phyloP scores from a whole-genome alignment of 805 yeast species.

The Sugiyamaella floridensis region DNA sequence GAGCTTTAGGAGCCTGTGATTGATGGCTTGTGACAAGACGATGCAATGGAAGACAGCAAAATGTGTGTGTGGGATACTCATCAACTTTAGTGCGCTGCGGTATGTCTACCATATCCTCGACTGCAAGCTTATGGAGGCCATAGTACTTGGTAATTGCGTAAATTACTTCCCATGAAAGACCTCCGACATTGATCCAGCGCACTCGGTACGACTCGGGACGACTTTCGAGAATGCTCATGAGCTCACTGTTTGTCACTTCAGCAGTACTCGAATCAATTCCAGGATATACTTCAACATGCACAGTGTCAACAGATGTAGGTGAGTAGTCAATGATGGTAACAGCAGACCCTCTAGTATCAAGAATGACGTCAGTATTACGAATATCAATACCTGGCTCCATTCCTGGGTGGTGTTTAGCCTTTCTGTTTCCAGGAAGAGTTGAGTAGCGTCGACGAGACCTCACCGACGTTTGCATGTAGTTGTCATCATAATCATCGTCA shows the following conservation, averaged over 20 bases:
- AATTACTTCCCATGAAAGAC: constrained; percentile 56
- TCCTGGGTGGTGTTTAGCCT: constrained; percentile 33
- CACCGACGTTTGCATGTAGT: background rate
- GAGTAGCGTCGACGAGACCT: constrained; percentile 11
- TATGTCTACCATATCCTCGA: constrained; percentile 57
- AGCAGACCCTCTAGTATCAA: constrained; percentile 47
- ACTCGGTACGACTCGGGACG: constrained; percentile 46
- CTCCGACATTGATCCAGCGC: constrained; percentile 53
- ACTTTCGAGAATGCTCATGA: constrained; percentile 28
- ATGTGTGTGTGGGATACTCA: constrained; percentile 44
- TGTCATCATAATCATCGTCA: background rate
- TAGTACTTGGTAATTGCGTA: constrained; percentile 40
- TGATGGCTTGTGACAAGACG: constrained; percentile 29
- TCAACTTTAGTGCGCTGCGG: constrained; percentile 57
- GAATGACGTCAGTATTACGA: constrained; percentile 42
- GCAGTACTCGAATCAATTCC: constrained; percentile 10
- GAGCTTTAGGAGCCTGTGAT: constrained; percentile 1
- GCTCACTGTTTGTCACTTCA: constrained; percentile 22
- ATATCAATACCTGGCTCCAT: constrained; percentile 59
- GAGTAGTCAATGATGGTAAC: constrained; percentile 50
- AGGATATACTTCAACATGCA: constrained; percentile 36
- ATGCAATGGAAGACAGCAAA: constrained; percentile 48
- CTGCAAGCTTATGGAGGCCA: constrained; percentile 46
- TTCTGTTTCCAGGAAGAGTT: constrained; percentile 26
- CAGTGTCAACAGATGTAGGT: constrained; percentile 37